Conservation (phyloP, 169 alveolate genomes). For the Babesia caballi region DNA sequence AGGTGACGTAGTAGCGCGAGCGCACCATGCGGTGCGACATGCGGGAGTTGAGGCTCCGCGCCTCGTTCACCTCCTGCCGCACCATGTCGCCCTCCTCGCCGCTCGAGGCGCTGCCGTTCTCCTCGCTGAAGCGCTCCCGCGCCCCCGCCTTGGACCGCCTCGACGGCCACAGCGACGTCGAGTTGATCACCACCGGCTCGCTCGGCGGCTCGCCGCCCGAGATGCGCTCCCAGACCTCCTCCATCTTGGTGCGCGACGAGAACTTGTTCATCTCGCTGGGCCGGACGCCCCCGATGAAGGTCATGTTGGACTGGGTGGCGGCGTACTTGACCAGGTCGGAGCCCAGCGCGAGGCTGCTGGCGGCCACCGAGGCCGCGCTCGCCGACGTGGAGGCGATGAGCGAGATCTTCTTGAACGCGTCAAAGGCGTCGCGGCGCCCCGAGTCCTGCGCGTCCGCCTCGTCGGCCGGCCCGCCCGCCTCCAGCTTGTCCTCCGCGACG, state of each 20-base stretch:
- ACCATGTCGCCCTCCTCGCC: constrained; percentile 74
- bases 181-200: constrained; percentile 71
- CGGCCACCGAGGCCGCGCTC: constrained; percentile 67
- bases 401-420: constrained; percentile 21
- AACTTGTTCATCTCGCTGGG: constrained; percentile 55
- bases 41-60: constrained; percentile 79
- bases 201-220: constrained; percentile 10
- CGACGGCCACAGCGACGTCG: constrained; percentile 73
- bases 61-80: constrained; percentile 79
- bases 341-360: constrained; percentile 37
- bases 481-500: not conserved
- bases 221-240: constrained; percentile 29
- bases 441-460: not conserved
- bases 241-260: constrained; percentile 7
- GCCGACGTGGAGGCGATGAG: constrained; percentile 53
- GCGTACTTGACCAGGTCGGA: not conserved
- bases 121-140: constrained; percentile 2
- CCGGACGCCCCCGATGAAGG: constrained; percentile 51
- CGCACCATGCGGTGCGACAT: constrained; percentile 85
- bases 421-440: not conserved
- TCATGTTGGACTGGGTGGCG: not conserved
- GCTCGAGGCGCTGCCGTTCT: not conserved
- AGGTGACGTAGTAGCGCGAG: constrained; percentile 85
- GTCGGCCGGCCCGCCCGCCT: not conserved
- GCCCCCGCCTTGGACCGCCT: constrained; percentile 47